A percentile compares a stretch with the other conserved stretches of the same genome.
These are phyloP conservation scores for Elsinoe australis DNA, from an alignment of 2,329 filamentous ascomycete species.

Conservation along the genomic window DNA sequence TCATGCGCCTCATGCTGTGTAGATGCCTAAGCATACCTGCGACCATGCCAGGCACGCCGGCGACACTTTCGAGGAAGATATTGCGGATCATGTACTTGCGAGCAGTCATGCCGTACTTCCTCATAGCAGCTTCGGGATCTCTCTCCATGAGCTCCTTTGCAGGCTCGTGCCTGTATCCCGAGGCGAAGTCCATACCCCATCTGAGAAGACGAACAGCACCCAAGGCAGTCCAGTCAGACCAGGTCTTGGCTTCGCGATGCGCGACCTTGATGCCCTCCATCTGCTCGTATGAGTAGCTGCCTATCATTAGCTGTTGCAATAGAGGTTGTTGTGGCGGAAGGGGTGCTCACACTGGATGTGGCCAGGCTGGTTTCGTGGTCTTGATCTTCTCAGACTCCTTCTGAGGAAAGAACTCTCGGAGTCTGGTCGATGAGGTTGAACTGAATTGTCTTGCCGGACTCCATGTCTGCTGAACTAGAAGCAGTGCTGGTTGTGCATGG, in stretches of 20 bases:
- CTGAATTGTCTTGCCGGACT: slow-evolving; percentile 34
- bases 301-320: slow-evolving; percentile 4
- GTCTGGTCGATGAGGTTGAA: slow-evolving; percentile 29
- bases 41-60: slow-evolving; percentile 94
- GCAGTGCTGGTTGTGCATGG: slow-evolving; percentile 29
- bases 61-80: slow-evolving; percentile 89
- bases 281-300: slow-evolving; percentile 65
- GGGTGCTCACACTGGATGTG: slow-evolving; percentile 37
- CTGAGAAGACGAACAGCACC: slow-evolving; percentile 66
- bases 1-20: slow-evolving; percentile 72
- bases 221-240: slow-evolving; percentile 73
- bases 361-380: slow-evolving; percentile 42
- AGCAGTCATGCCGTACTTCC: slow-evolving; percentile 65
- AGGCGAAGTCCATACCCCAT: slow-evolving; percentile 73
- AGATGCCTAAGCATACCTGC: slow-evolving; percentile 90
- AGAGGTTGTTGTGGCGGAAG: not conserved
- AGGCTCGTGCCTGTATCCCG: slow-evolving; percentile 68
- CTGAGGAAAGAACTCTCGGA: slow-evolving; percentile 42
- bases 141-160: slow-evolving; percentile 34
- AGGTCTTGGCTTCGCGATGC: slow-evolving; percentile 64
- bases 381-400: slow-evolving; percentile 39
- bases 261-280: slow-evolving; percentile 67
- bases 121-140: slow-evolving; percentile 45
- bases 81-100: slow-evolving; percentile 84
- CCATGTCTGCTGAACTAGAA: slow-evolving; percentile 28